phyloP scores from a whole-genome alignment of 441 rosid genomes.

The Corymbia citriodora region DNA sequence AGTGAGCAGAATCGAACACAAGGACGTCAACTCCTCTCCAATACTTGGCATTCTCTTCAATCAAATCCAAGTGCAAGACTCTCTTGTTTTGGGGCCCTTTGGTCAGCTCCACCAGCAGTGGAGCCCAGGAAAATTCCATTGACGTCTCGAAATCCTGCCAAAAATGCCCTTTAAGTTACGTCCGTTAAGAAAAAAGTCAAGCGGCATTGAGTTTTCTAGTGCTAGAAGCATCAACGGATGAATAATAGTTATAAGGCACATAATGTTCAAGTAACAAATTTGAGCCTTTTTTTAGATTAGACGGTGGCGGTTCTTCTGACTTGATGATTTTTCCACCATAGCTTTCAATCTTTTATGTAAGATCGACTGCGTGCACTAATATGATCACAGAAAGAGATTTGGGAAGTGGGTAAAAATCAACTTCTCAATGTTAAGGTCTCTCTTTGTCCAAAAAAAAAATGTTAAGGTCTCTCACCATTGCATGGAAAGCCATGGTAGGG shows the following conservation, averaged over 20 bases:
- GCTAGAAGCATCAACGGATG: background rate
- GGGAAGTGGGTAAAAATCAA: background rate
- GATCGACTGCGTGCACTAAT: background rate
- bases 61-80: constrained; percentile 71
- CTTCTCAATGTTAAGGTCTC: background rate
- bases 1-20: constrained; percentile 93
- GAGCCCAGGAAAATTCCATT: constrained; percentile 90
- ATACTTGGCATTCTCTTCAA: constrained; percentile 85
- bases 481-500: constrained; percentile 82
- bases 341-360: background rate
- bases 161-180: background rate
- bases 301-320: background rate
- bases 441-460: background rate
- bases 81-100: constrained; percentile 47
- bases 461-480: constrained; percentile 30
- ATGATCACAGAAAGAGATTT: background rate
- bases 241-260: background rate
- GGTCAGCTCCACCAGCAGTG: constrained; percentile 77
- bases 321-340: background rate
- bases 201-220: background rate
- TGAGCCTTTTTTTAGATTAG: background rate
- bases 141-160: constrained; percentile 68
- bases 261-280: background rate
- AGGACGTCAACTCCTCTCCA: constrained; percentile 84
- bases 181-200: background rate